Evolutionary conservation across 805 yeast species (phyloP).

Genomic region (Myxozyma neglecta): DNA sequence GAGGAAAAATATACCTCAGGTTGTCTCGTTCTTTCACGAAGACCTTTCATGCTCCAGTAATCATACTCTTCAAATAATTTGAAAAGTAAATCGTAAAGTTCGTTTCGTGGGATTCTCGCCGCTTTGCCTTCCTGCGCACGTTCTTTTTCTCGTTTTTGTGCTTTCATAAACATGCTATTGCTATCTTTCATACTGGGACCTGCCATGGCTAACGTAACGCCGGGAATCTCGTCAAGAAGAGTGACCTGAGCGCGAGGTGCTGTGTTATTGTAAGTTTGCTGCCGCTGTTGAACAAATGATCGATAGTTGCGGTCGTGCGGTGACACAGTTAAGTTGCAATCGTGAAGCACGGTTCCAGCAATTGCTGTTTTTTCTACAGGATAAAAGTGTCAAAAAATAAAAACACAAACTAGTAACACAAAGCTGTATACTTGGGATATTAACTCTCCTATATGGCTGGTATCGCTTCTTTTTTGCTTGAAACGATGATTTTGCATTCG

Average conservation of each 20-base stretch:
- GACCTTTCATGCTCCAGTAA: slow-evolving; percentile 93
- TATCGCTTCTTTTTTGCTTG: slow-evolving; percentile 13
- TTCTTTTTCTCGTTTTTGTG: slow-evolving; percentile 40
- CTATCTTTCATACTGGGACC: slow-evolving; percentile 77
- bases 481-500: not conserved
- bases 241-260: slow-evolving; percentile 63
- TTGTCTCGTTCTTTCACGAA: slow-evolving; percentile 90
- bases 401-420: not conserved
- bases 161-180: slow-evolving; percentile 63
- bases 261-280: slow-evolving; percentile 46
- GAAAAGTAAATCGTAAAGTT: slow-evolving; percentile 83
- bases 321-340: slow-evolving; percentile 61
- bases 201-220: slow-evolving; percentile 81
- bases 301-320: slow-evolving; percentile 68
- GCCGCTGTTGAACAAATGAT: slow-evolving; percentile 59
- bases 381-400: not conserved
- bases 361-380: slow-evolving; percentile 64
- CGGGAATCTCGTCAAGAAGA: slow-evolving; percentile 75
- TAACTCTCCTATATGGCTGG: slow-evolving; percentile 30
- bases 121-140: slow-evolving; percentile 71
- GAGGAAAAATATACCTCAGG: slow-evolving; percentile 58
- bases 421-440: slow-evolving; percentile 29
- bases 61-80: slow-evolving; percentile 90
- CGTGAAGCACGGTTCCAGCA: slow-evolving; percentile 86
- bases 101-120: slow-evolving; percentile 90